Base-by-base conservation (phyloP, 2,329 filamentous ascomycete genomes). In the Beauveria bassiana region DNA sequence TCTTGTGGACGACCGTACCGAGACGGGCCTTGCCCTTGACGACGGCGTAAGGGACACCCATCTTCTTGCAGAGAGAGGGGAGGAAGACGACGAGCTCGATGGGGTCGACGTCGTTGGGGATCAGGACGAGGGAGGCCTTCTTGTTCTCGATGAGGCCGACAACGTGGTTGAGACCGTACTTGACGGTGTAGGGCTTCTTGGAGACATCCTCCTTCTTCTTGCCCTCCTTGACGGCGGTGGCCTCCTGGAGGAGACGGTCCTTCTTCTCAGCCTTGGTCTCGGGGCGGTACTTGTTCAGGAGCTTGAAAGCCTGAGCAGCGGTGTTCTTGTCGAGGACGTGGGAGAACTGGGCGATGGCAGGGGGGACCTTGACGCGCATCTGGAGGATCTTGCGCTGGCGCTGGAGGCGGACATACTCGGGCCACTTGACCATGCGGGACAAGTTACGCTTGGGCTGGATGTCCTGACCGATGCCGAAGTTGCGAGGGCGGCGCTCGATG, bases 181-280 rank as follows among this genome's bases (percentile, higher is more conserved):
- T 99, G 86, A 95, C 93, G 70, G 89, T 83, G 82, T 97, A 99
- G 74, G 95, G 95, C 90, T 99, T 99, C 91, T 98, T 98, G 89
- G 86, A 91, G 77, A 96, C 93, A 74, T 96, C 93, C 86, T 99
- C 96, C 90, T 98, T 98, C 90, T 98, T 99, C 90, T 98, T 97
- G 80, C 96, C 95, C 81, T 98, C 93, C 78, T 92, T 88, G 78
- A 99, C 87, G 74, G 95, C 96, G 72, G 93, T 96, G 68, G 96
- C 95, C 87, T 99, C 95, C 86, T 96, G 92, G 78, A 90, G 87
- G 69, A 99, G 86, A 82, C 95, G 92, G 85, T 99, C 96, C 88
- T 98, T 99, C 91, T 99, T 99, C 89, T 98, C 93, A 72, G 85
- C 83, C 88, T 97, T 98, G 80, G 91, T 96, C 87, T 99, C 95